A percentile compares a stretch with the other conserved stretches of the same genome.
Conservation (phyloP, 306 rosid species). For the Prunus padus region DNA sequence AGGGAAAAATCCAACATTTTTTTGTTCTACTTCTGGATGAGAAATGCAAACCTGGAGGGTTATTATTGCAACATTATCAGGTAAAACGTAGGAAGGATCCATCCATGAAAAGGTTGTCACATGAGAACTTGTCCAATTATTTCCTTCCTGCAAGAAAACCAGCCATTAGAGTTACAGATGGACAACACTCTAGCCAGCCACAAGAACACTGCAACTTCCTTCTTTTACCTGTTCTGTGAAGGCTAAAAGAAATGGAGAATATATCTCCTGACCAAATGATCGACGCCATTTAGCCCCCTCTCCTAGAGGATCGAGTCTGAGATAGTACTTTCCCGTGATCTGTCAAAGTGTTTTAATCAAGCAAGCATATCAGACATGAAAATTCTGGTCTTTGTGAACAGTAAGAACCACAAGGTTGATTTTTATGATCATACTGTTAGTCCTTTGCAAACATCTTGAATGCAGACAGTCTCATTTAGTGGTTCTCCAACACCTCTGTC, state of each 20-base stretch:
- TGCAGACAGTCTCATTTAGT: slow-evolving; percentile 71
- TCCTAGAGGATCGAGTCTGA: slow-evolving; percentile 69
- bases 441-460: slow-evolving; percentile 54
- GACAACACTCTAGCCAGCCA: not conserved
- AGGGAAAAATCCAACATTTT: no score
- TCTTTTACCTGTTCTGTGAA: slow-evolving; percentile 60
- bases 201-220: not conserved
- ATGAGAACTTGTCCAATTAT: slow-evolving; percentile 54
- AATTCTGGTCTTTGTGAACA: slow-evolving; percentile 15
- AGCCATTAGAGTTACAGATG: slow-evolving; percentile 7
- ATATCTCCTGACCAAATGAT: slow-evolving; percentile 73
- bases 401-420: not conserved
- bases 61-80: slow-evolving; percentile 67
- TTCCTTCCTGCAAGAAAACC: slow-evolving; percentile 46
- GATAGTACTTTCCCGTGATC: slow-evolving; percentile 73
- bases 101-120: slow-evolving; percentile 53
- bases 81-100: slow-evolving; percentile 60
- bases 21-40: not conserved
- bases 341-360: slow-evolving; percentile 27
- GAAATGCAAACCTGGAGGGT: slow-evolving; percentile 63
- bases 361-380: slow-evolving; percentile 8
- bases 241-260: slow-evolving; percentile 79
- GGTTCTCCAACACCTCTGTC: slow-evolving; percentile 68
- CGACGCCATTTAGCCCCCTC: slow-evolving; percentile 93
- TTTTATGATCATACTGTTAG: slow-evolving; percentile 58